These are phyloP conservation scores for Anisodus tanguticus DNA, from an alignment of 257 asterid genomes.

Conservation along the genomic window DNA sequence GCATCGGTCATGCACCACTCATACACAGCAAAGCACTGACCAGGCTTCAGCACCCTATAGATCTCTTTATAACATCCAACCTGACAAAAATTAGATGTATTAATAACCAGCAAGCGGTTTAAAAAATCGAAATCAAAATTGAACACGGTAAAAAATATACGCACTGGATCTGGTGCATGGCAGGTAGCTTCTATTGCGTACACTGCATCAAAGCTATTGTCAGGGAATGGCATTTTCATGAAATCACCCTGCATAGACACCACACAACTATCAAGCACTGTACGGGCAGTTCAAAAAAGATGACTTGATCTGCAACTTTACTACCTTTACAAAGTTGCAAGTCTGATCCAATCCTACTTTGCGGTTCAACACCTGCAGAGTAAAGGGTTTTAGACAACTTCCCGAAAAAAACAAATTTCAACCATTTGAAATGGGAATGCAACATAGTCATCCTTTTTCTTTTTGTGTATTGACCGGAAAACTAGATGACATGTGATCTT, in stretches of 20 bases:
- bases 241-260: conserved; percentile 79
- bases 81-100: conserved; percentile 39
- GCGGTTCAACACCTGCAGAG: conserved; percentile 67
- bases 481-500: conserved; percentile 27
- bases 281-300: conserved; percentile 2
- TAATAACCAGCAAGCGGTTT: neutral
- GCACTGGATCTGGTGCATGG: conserved; percentile 95
- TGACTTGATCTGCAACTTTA: conserved; percentile 25
- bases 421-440: neutral
- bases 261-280: conserved; percentile 31
- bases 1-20: conserved; percentile 99
- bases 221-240: conserved; percentile 97
- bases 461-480: neutral
- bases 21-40: conserved; percentile 95
- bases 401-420: neutral
- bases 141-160: conserved; percentile 25
- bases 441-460: neutral
- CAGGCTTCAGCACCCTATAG: conserved; percentile 91
- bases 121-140: neutral
- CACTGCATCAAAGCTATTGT: conserved; percentile 84
- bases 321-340: conserved; percentile 91
- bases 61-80: conserved; percentile 96
- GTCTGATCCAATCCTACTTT: conserved; percentile 70
- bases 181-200: conserved; percentile 99
- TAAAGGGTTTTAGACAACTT: neutral